Conservation (phyloP, 1,284 basidiomycete species). For the Heliocybe sulcata region DNA sequence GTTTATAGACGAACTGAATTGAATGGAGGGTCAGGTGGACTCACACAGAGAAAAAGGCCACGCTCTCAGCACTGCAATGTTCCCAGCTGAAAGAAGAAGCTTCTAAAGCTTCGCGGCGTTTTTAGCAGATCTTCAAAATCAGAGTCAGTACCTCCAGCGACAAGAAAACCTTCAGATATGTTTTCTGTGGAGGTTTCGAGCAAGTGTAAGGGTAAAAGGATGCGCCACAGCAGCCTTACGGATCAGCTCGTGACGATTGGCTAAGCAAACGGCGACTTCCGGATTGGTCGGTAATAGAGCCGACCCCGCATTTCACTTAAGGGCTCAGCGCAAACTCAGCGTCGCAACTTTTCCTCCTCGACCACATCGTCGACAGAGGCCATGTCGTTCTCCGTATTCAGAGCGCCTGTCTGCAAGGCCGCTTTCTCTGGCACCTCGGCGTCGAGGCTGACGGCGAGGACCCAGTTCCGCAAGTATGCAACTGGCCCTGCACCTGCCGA, state of each 20-base stretch:
- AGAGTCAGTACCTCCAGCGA: not conserved
- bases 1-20: not conserved
- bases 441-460: not conserved
- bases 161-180: not conserved
- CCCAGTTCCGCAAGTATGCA: conserved; percentile 1
- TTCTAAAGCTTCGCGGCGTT: not conserved
- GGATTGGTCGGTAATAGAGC: not conserved
- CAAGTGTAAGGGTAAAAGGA: not conserved
- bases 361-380: not conserved
- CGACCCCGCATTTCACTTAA: not conserved
- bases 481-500: not conserved
- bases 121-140: not conserved
- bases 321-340: not conserved
- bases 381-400: not conserved
- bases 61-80: not conserved
- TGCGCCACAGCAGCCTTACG: not conserved
- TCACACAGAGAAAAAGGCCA: not conserved
- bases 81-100: not conserved
- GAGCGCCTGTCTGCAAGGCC: conserved; percentile 1
- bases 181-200: not conserved
- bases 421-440: not conserved
- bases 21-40: conserved; percentile 1
- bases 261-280: not conserved
- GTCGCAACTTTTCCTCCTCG: not conserved
- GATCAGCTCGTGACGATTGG: not conserved